These are phyloP conservation scores for Talaromyces stipitatus DNA, from an alignment of 495 filamentous ascomycete species.

Conservation along the genomic window DNA sequence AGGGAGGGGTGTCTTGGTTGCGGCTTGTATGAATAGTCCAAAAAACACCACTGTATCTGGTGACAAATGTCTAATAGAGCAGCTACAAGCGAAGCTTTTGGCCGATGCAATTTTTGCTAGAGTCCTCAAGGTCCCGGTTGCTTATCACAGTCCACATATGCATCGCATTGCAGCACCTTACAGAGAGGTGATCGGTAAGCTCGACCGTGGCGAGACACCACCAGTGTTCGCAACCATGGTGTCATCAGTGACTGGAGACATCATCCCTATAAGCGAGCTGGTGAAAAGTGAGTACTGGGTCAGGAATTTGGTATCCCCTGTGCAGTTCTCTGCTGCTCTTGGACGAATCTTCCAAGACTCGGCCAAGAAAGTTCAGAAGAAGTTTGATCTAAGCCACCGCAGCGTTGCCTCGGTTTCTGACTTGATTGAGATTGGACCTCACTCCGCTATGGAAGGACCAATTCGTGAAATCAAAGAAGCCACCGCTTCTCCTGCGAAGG, in stretches of 20 bases:
- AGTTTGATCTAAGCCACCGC: neutral
- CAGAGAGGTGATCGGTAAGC: conserved; percentile 10
- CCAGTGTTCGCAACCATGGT: neutral
- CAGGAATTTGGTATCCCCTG: conserved; percentile 28
- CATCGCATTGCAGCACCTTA: conserved; percentile 7
- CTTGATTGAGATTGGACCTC: conserved; percentile 47
- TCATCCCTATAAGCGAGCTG: conserved; percentile 10
- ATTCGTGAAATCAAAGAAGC: conserved; percentile 1
- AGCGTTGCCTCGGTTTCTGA: conserved; percentile 19
- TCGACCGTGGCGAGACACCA: neutral
- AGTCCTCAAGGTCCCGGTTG: conserved; percentile 9
- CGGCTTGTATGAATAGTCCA: conserved; percentile 42
- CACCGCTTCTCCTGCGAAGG: neutral
- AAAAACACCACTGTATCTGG: conserved; percentile 35
- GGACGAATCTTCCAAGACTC: conserved; percentile 13
- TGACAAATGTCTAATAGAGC: conserved; percentile 22
- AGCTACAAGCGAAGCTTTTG: conserved; percentile 3
- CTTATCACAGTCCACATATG: conserved; percentile 29
- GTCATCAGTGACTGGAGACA: conserved; percentile 30
- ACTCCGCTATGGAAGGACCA: conserved; percentile 32
- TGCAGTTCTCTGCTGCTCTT: conserved; percentile 28
- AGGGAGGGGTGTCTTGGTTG: conserved; percentile 11
- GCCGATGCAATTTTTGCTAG: neutral
- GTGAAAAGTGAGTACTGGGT: conserved; percentile 30
- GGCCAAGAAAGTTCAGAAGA: neutral